Conservation (phyloP, 2,329 filamentous ascomycete species). For the Epichloe hybrida region DNA sequence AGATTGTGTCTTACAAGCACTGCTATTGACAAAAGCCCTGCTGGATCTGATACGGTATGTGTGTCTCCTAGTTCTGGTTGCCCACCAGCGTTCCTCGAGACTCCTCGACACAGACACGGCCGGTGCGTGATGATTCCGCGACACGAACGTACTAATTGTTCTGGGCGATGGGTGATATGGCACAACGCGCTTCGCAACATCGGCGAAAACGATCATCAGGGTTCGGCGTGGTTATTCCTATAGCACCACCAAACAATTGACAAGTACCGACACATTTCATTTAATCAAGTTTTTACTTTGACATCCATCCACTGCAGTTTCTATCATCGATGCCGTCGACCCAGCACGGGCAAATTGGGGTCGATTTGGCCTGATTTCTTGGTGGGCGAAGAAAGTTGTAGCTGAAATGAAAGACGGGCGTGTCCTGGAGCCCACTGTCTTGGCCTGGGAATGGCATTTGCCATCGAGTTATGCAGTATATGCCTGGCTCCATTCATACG, state of each 20-base stretch:
- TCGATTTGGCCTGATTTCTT: background rate
- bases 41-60: too few species aligned
- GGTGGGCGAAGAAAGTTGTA: background rate
- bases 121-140: background rate
- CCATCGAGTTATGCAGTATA: background rate
- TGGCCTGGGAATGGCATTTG: background rate
- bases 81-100: too few species aligned
- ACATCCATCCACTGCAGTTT: too few species aligned
- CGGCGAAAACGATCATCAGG: background rate
- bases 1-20: background rate
- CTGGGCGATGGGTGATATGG: background rate
- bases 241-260: background rate
- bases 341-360: background rate
- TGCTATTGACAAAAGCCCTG: background rate
- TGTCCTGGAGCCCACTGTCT: background rate
- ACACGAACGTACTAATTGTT: background rate
- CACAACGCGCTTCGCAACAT: background rate
- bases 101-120: background rate
- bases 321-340: too few species aligned
- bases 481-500: slow-evolving; percentile 27
- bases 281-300: too few species aligned
- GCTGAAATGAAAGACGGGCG: too few species aligned
- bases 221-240: background rate
- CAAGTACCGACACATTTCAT: background rate
- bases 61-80: background rate